Conservation (phyloP, 78 protist genomes). For the Dictyostelium capitatum region DNA sequence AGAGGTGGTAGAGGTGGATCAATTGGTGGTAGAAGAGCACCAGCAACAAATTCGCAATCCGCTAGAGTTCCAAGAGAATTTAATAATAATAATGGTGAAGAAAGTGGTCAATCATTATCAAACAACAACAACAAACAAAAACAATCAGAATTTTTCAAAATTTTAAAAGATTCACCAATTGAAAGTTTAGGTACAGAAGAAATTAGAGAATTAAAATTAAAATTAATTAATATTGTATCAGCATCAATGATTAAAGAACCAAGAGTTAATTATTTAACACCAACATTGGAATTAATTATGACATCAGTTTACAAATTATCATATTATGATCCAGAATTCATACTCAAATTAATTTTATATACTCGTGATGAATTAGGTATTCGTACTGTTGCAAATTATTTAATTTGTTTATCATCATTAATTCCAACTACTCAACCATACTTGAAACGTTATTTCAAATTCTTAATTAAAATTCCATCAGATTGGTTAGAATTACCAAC, state of each 20-base stretch:
- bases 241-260: conserved; percentile 89
- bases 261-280: conserved; percentile 61
- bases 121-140: background rate
- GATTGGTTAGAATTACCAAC: conserved; percentile 92
- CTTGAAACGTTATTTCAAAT: conserved; percentile 74
- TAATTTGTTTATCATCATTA: conserved; percentile 76
- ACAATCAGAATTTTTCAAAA: conserved; percentile 22
- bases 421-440: conserved; percentile 62
- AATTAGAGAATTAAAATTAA: conserved; percentile 41
- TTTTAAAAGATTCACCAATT: background rate
- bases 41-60: background rate
- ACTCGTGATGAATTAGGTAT: conserved; percentile 88
- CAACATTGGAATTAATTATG: conserved; percentile 36
- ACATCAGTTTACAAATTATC: conserved; percentile 32
- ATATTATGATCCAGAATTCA: conserved; percentile 87
- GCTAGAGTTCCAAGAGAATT: background rate
- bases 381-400: conserved; percentile 89
- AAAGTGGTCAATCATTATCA: background rate
- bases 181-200: background rate
- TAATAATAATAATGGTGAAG: background rate
- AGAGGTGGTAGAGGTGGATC: conserved; percentile 34
- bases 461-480: conserved; percentile 84
- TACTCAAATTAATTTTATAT: conserved; percentile 88
- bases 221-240: conserved; percentile 78
- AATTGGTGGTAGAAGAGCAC: background rate